phyloP scores from a whole-genome alignment of 257 asterid species.

The Capsicum baccatum region DNA sequence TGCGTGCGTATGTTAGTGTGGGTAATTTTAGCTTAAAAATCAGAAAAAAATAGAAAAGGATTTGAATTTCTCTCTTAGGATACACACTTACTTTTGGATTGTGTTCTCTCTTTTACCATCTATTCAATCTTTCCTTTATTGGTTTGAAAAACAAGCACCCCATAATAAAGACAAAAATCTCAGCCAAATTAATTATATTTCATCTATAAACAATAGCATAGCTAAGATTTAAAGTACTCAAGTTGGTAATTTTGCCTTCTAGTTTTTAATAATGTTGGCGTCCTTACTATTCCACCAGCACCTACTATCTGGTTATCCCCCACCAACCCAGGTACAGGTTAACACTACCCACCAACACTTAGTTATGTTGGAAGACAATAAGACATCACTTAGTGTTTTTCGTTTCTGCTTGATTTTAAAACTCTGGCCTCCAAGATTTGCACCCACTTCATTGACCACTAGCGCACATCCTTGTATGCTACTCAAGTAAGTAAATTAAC shows the following conservation, averaged over 20 bases:
- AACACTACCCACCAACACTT: background rate
- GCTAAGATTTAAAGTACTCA: background rate
- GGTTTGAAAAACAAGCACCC: background rate
- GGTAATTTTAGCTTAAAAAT: background rate
- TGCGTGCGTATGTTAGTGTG: background rate
- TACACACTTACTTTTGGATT: background rate
- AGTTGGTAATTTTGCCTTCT: background rate
- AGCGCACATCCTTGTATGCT: background rate
- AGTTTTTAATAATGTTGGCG: background rate
- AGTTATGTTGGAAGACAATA: background rate
- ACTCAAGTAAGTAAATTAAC: background rate
- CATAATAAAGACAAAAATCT: background rate
- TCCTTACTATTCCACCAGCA: background rate
- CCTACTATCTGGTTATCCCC: background rate
- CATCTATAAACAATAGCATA: background rate
- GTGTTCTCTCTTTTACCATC: background rate
- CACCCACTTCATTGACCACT: too few species aligned
- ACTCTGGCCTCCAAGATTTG: background rate
- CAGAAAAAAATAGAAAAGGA: background rate
- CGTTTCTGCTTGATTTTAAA: background rate
- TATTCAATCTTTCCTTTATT: background rate
- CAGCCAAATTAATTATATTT: background rate
- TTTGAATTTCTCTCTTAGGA: background rate
- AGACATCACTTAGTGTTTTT: background rate
- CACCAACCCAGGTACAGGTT: background rate